phyloP scores from a whole-genome alignment of 1,284 basidiomycete species.

The Ustilago tritici region DNA sequence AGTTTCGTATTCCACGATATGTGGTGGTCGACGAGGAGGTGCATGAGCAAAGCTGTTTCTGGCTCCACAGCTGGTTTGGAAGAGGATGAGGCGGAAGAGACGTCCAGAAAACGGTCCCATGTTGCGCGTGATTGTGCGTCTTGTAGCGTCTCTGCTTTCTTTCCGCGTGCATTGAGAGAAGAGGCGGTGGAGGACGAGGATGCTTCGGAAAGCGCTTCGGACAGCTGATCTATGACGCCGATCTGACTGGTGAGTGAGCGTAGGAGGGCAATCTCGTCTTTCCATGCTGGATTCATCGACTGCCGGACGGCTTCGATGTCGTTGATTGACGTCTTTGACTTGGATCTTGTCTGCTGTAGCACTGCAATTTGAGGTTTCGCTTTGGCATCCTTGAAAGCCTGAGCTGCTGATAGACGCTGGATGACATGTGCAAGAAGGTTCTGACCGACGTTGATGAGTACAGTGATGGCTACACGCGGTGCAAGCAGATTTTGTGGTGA shows the following conservation, averaged over 20 bases:
- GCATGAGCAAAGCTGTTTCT: constrained; percentile 42
- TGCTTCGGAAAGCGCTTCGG: constrained; percentile 17
- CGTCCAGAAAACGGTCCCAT: constrained; percentile 46
- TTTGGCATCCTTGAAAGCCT: constrained; percentile 24
- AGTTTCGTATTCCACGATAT: constrained; percentile 36
- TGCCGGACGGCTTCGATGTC: constrained; percentile 32
- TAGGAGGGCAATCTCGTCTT: constrained; percentile 46
- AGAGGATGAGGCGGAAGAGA: constrained; percentile 12
- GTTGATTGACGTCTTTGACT: constrained; percentile 12
- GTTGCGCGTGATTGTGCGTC: constrained; percentile 36
- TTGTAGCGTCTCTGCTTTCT: constrained; percentile 31
- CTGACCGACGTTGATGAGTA: constrained; percentile 43
- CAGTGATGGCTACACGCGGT: constrained; percentile 45
- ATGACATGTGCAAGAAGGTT: constrained; percentile 31
- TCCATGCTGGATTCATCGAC: constrained; percentile 50
- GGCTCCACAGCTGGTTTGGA: constrained; percentile 33
- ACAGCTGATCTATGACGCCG: constrained; percentile 35
- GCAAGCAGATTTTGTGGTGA: constrained; percentile 43
- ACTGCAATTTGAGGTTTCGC: constrained; percentile 9
- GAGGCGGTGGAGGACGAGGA: constrained; percentile 1
- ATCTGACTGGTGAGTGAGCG: constrained; percentile 42
- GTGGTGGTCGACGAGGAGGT: constrained; percentile 33
- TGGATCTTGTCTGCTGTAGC: constrained; percentile 13
- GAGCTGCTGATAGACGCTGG: constrained; percentile 13
- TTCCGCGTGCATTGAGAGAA: constrained; percentile 2